Percentiles rank a stretch among this genome's conserved stretches.
These are phyloP conservation scores for Cyclotella atomus DNA, from an alignment of 108 stramenopile genomes.

Conservation along the genomic window DNA sequence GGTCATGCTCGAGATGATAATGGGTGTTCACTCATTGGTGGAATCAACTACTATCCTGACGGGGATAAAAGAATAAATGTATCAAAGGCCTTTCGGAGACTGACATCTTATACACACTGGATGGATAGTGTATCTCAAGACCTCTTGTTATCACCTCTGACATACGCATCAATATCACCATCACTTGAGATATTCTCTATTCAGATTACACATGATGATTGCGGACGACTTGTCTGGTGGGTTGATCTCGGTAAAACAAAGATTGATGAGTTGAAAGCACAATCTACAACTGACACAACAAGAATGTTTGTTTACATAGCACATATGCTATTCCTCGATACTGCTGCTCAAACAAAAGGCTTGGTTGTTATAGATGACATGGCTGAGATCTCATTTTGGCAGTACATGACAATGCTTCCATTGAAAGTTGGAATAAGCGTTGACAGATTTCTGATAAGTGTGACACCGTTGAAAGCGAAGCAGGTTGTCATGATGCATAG, in stretches of 20 bases:
- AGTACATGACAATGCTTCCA: constrained; percentile 66
- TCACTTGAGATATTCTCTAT: constrained; percentile 52
- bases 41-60: constrained; percentile 29
- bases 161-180: constrained; percentile 46
- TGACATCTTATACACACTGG: constrained; percentile 66
- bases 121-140: constrained; percentile 64
- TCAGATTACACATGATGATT: constrained; percentile 47
- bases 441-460: constrained; percentile 67
- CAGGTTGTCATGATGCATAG: constrained; percentile 52
- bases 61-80: constrained; percentile 51
- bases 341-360: constrained; percentile 59
- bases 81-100: constrained; percentile 69
- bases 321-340: constrained; percentile 63
- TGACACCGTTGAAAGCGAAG: constrained; percentile 66
- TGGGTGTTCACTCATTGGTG: constrained; percentile 38
- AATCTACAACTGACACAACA: constrained; percentile 45
- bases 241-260: constrained; percentile 62
- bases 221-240: constrained; percentile 66
- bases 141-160: constrained; percentile 52
- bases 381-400: constrained; percentile 51
- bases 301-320: constrained; percentile 61
- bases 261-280: constrained; percentile 37
- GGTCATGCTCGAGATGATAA: constrained; percentile 31
- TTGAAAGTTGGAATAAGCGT: constrained; percentile 56
- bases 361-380: constrained; percentile 57